Percentiles rank a stretch among this genome's conserved stretches.
phyloP scores from a whole-genome alignment of 139 green algal genomes.

The Ostreobium quekettii region DNA sequence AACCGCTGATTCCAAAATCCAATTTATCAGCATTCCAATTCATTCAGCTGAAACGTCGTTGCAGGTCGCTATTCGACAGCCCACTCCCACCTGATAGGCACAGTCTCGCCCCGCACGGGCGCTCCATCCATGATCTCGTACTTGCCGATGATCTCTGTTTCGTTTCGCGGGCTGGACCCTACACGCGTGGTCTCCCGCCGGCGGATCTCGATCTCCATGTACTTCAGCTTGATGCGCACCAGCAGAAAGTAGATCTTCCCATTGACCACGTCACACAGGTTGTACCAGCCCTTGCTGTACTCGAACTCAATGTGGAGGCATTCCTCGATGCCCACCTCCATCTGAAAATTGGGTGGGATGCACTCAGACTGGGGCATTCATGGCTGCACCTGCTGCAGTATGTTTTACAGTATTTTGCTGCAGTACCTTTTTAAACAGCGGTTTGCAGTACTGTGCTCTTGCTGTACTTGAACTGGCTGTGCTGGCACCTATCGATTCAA shows the following conservation, averaged over 20 bases:
- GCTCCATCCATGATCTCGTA: constrained; percentile 99
- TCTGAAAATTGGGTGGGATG: too few relatives aligned
- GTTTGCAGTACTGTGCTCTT: too few relatives aligned
- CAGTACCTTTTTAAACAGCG: too few relatives aligned
- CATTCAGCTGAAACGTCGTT: neutral
- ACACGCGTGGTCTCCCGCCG: constrained; percentile 82
- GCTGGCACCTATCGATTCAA: too few relatives aligned
- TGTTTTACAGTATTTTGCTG: too few relatives aligned
- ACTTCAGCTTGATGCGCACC: constrained; percentile 97
- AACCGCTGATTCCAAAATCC: too few relatives aligned
- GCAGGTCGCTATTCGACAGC: neutral
- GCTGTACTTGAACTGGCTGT: too few relatives aligned
- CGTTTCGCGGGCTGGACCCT: constrained; percentile 61
- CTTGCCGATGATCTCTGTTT: constrained; percentile 95
- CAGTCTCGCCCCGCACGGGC: constrained; percentile 79
- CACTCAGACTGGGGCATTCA: too few relatives aligned
- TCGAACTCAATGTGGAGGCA: constrained; percentile 99
- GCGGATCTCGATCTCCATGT: constrained; percentile 99
- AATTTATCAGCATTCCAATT: too few relatives aligned
- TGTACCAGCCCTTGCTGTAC: constrained; percentile 82
- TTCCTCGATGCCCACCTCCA: constrained; percentile 99
- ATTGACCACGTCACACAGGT: constrained; percentile 84
- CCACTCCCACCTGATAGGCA: constrained; percentile 66
- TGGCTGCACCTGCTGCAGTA: too few relatives aligned
- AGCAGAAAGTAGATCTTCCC: constrained; percentile 98